A percentile compares a stretch with the other conserved stretches of the same genome.
These are phyloP conservation scores for Euclidium syriacum DNA, from an alignment of 345 rosid genomes.

Conservation along the genomic window DNA sequence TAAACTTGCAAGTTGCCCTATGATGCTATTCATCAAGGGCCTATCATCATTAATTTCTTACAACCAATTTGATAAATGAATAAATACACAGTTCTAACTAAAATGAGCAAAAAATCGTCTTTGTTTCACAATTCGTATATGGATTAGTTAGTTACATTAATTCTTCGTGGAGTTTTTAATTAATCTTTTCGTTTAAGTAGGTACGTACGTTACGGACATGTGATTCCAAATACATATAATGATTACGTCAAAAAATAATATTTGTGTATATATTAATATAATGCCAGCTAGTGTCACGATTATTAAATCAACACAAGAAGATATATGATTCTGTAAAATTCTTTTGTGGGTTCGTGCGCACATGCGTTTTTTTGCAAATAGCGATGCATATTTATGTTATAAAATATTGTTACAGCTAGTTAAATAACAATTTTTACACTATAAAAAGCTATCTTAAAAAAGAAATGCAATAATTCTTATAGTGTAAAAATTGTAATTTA, in stretches of 20 bases:
- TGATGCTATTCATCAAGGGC: too few relatives aligned
- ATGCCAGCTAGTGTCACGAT: slow-evolving; percentile 29
- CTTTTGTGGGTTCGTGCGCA: slow-evolving; percentile 30
- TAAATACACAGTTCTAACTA: not conserved
- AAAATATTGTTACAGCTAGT: not conserved
- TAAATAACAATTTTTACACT: not conserved
- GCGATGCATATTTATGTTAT: not conserved
- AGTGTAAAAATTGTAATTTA: too few relatives aligned
- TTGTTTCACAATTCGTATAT: not conserved
- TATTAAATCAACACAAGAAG: slow-evolving; percentile 8
- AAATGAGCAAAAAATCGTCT: not conserved
- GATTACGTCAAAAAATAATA: not conserved
- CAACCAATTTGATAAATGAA: not conserved
- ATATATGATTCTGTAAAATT: slow-evolving; percentile 14
- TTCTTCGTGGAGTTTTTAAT: not conserved
- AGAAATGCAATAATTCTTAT: too few relatives aligned
- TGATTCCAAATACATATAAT: not conserved
- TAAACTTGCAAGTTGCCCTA: too few relatives aligned
- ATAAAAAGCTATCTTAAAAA: too few relatives aligned
- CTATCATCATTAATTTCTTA: not conserved
- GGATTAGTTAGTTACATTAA: not conserved
- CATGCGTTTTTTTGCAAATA: slow-evolving; percentile 21
- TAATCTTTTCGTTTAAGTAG: not conserved
- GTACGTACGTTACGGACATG: slow-evolving; percentile 11
- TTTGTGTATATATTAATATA: not conserved